Percentiles rank a stretch among this genome's conserved stretches.
Evolutionary conservation across 805 yeast species (phyloP).

Genomic region (Suhomyces tanzawaensis): DNA sequence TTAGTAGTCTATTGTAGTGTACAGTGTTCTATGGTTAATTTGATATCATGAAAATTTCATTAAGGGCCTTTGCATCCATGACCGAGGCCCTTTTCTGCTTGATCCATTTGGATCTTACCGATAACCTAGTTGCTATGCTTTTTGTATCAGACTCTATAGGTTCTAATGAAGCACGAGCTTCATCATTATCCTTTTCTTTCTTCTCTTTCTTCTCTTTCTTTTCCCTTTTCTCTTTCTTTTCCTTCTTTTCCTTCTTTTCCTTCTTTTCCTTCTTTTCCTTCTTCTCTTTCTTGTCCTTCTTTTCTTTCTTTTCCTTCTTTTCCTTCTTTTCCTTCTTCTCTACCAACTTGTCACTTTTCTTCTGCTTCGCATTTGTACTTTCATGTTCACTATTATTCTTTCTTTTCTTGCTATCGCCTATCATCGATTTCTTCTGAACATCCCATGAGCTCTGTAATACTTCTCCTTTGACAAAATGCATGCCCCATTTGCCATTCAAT

Average conservation of each 20-base stretch:
- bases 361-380: slow-evolving; percentile 24
- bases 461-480: slow-evolving; percentile 83
- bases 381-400: slow-evolving; percentile 12
- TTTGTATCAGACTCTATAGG: slow-evolving; percentile 11
- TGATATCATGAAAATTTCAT: slow-evolving; percentile 89
- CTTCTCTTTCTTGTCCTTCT: slow-evolving; percentile 19
- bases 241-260: slow-evolving; percentile 24
- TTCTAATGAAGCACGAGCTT: slow-evolving; percentile 1
- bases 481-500: slow-evolving; percentile 84
- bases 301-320: slow-evolving; percentile 9
- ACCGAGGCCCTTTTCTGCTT: slow-evolving; percentile 89
- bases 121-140: slow-evolving; percentile 32
- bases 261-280: slow-evolving; percentile 28
- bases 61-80: slow-evolving; percentile 81
- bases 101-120: slow-evolving; percentile 84
- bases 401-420: slow-evolving; percentile 14
- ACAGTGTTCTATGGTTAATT: slow-evolving; percentile 24
- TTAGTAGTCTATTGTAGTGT: neutral
- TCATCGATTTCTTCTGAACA: slow-evolving; percentile 38
- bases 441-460: slow-evolving; percentile 84
- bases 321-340: slow-evolving; percentile 12
- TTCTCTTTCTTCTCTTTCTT: slow-evolving; percentile 12
- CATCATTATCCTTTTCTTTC: slow-evolving; percentile 8
- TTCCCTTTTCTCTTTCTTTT: slow-evolving; percentile 26
- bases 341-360: slow-evolving; percentile 28